Conservation (phyloP, 352 stramenopile genomes). For the Pythium periplocum region DNA sequence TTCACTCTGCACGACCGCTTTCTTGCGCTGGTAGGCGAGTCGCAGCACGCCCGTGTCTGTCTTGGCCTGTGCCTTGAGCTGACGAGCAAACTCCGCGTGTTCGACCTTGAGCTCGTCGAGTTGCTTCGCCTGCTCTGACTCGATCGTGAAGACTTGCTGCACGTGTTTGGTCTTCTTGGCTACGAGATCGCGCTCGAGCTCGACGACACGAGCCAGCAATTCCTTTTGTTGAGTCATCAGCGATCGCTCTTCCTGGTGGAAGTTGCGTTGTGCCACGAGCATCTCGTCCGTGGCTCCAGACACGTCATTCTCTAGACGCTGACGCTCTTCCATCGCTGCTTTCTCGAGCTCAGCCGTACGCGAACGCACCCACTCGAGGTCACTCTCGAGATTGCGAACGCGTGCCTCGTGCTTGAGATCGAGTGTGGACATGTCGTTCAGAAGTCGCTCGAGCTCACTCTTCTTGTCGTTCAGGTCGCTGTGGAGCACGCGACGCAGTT, state of each 20-base stretch:
- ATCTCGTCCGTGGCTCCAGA: slow-evolving; percentile 30
- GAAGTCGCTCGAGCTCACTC: slow-evolving; percentile 35
- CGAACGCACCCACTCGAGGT: slow-evolving; percentile 48
- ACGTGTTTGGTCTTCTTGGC: slow-evolving; percentile 59
- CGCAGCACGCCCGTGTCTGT: slow-evolving; percentile 38
- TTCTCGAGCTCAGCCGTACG: slow-evolving; percentile 43
- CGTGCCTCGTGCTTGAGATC: slow-evolving; percentile 52
- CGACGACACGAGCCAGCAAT: slow-evolving; percentile 45
- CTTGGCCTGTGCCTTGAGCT: slow-evolving; percentile 56
- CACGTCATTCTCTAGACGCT: slow-evolving; percentile 26
- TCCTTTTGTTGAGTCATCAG: slow-evolving; percentile 52
- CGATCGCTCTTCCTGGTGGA: slow-evolving; percentile 49
- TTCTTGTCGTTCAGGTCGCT: slow-evolving; percentile 46
- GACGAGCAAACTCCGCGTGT: slow-evolving; percentile 40
- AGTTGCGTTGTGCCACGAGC: slow-evolving; percentile 39
- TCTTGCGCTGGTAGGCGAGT: slow-evolving; percentile 45
- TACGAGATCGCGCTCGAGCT: slow-evolving; percentile 48
- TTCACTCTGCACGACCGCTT: slow-evolving; percentile 24
- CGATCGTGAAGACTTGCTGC: slow-evolving; percentile 42
- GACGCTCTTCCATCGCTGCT: slow-evolving; percentile 20
- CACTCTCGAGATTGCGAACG: slow-evolving; percentile 41
- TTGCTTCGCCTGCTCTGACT: slow-evolving; percentile 32
- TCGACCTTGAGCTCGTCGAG: slow-evolving; percentile 30
- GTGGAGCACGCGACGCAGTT: slow-evolving; percentile 34
- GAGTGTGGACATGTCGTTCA: slow-evolving; percentile 43